These are phyloP conservation scores for Hymenoscyphus occultus DNA, from an alignment of 2,329 filamentous ascomycete genomes.

Conservation along the genomic window DNA sequence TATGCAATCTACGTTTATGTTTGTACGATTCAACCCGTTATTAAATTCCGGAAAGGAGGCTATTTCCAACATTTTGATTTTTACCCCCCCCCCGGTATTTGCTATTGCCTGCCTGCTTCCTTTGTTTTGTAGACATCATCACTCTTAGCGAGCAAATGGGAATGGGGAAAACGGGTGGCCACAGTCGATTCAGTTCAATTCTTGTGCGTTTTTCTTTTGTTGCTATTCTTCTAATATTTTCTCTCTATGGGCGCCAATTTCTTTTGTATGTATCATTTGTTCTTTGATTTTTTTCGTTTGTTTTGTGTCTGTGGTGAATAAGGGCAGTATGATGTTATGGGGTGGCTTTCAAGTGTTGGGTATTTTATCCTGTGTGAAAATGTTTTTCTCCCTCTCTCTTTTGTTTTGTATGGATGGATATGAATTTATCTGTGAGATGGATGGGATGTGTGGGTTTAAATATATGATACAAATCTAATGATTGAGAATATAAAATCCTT, in stretches of 20 bases:
- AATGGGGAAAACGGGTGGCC: neutral
- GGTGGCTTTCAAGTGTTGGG: neutral
- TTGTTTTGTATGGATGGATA: neutral
- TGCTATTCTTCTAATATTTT: neutral
- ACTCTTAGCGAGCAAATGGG: constrained; percentile 7
- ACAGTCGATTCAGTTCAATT: neutral
- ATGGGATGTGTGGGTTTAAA: neutral
- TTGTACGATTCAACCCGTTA: constrained; percentile 1
- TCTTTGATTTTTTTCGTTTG: too few species aligned
- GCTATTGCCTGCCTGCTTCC: too few species aligned
- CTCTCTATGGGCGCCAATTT: neutral
- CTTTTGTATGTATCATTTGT: neutral
- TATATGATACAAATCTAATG: constrained; percentile 1
- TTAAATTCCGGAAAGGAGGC: neutral
- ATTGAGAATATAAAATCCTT: neutral
- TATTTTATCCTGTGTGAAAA: neutral
- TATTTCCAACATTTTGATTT: too few species aligned
- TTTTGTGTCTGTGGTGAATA: neutral
- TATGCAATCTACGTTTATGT: constrained; percentile 2
- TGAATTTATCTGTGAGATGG: constrained; percentile 4
- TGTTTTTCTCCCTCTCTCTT: neutral
- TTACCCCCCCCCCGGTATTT: too few species aligned
- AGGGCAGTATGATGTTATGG: neutral
- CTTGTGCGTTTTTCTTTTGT: neutral
- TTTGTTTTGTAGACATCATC: constrained; percentile 2